Conservation (phyloP, 306 rosid genomes). For the Oemleria cerasiformis region DNA sequence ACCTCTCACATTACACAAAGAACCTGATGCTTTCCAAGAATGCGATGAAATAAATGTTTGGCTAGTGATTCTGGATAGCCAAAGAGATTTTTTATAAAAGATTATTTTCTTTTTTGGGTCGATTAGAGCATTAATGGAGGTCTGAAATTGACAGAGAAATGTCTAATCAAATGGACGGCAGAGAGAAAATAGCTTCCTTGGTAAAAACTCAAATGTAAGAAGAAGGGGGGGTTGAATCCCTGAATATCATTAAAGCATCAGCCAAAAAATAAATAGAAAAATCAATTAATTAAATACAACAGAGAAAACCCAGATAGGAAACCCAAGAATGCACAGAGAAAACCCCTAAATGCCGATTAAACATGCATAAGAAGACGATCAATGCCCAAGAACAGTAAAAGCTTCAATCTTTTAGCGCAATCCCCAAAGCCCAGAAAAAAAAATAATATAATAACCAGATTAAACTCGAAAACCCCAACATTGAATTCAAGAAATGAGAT, state of each 20-base stretch:
- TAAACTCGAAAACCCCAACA: conserved; percentile 3
- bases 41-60: conserved; percentile 11
- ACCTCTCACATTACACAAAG: background rate
- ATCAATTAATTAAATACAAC: conserved; percentile 12
- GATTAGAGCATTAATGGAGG: conserved; percentile 24
- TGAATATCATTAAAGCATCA: conserved; percentile 14
- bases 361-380: conserved; percentile 16
- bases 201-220: conserved; percentile 26
- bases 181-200: conserved; percentile 13
- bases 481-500: background rate
- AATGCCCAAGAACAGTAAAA: conserved; percentile 8
- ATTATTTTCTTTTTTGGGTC: background rate
- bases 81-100: background rate
- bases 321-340: background rate
- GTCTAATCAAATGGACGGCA: conserved; percentile 18
- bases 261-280: background rate
- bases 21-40: background rate
- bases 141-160: conserved; percentile 23
- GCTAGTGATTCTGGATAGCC: conserved; percentile 6
- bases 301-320: conserved; percentile 10
- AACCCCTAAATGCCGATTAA: background rate
- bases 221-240: conserved; percentile 7
- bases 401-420: conserved; percentile 15
- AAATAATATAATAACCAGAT: background rate
- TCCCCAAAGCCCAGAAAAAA: conserved; percentile 24